These are phyloP conservation scores for Pichia sp. DNA, from an alignment of 1,139 yeast species.

Conservation along the genomic window DNA sequence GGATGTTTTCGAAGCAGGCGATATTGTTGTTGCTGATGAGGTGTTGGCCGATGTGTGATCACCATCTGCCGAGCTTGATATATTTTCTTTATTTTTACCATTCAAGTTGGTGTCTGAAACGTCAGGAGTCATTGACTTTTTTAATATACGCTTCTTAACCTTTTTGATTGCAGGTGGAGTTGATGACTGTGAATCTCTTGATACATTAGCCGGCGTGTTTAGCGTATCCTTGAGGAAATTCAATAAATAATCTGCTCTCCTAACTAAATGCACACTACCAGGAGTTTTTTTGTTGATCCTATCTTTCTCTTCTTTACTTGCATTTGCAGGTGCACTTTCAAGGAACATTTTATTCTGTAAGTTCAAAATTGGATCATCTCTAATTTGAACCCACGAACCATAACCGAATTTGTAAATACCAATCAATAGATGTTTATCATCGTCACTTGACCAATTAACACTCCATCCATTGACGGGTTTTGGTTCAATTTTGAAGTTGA, in stretches of 20 bases:
- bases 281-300: conserved; percentile 47
- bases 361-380: conserved; percentile 92
- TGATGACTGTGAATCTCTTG: conserved; percentile 18
- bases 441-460: conserved; percentile 75
- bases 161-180: conserved; percentile 10
- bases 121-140: conserved; percentile 22
- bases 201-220: conserved; percentile 9
- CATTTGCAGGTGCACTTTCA: conserved; percentile 34
- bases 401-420: conserved; percentile 93
- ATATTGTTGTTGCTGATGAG: conserved; percentile 4
- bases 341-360: conserved; percentile 77
- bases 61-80: not conserved
- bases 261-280: conserved; percentile 87
- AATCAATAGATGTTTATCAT: conserved; percentile 79
- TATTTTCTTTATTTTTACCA: not conserved
- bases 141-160: conserved; percentile 6
- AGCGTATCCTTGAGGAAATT: conserved; percentile 52
- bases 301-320: conserved; percentile 34
- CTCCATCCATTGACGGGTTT: conserved; percentile 89
- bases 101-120: not conserved
- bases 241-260: conserved; percentile 85
- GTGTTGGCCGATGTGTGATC: conserved; percentile 3
- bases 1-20: not conserved
- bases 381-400: conserved; percentile 89
- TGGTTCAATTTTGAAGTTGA: conserved; percentile 54